Base-by-base conservation (phyloP, 2,329 filamentous ascomycete genomes). In the Aspergillus sclerotialis region DNA sequence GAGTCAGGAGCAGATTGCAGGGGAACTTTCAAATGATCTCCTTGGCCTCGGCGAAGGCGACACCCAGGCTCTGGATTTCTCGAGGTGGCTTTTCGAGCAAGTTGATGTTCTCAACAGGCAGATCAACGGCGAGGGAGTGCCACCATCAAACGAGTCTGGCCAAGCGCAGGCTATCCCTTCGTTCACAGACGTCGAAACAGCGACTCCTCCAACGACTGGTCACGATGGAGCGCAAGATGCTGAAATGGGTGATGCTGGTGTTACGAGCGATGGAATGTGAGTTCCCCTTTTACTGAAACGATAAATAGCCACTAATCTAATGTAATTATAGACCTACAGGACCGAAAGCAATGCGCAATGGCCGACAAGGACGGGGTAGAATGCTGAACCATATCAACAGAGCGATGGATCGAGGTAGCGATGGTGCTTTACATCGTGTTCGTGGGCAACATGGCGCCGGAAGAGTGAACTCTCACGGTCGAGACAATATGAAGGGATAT, bases 31-130 rank as follows among this genome's bases (percentile, higher is more conserved):
- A 1, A 83, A 81, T 45, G 92, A 98, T 51, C 75, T 98, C 27
- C 75, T 98, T 3, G 80, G 80, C 37, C 75, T 95, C 4, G 78
- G 79, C 3, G 80, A 87, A 30, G 88, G 94, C 40, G 90, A 95
- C 50, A 78, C 83, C 32, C 81, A 80, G 45, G 86, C 87, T 6
- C 77, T 76, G 42, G 82, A 89, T 35, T 96, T 98, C 57, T 80
- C 89, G 42, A 75, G 73, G 56, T 98, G 92, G 92, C 69, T 98
- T n/a, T 96, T 96, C 56, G 77, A 88, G 36, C 84, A 94, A 58
- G 81, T 94, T 40, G 77, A 82, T 29, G 44, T 67, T 9, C 69
- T 92, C 42, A 78, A 81, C 52, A 67, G 69, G 31, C 77, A 82
- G 56, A 52, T 80, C 39, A 80, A 79, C 45, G 75, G 75, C 15